Evolutionary conservation across 495 filamentous ascomycete species (phyloP), one percentile per base, ranked within the genome.

Genomic region (Aspergillus taichungensis): DNA sequence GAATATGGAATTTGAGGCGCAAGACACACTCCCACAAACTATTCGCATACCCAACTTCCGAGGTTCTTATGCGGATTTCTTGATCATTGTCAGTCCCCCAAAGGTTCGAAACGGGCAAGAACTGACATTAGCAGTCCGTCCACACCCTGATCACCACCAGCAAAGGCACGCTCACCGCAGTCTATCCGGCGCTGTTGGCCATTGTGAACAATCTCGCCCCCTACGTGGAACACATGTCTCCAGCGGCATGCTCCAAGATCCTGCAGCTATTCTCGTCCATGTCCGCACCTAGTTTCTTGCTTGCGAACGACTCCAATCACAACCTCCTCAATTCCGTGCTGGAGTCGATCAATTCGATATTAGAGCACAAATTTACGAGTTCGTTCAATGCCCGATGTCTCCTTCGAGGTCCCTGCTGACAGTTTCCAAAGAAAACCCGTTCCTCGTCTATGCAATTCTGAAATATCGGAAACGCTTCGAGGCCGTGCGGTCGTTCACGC

Each of bases 251-350:
- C 55, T 79, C 81, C 14, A 96, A 88, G 64, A 66, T 96, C 37
- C 69, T 96, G 37, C 88, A 97, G 50, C 72, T 97, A 6, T 97
- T 91, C 64, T 80, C 83, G 12, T 92, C 85, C 2, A 95, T 97
- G 88, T 95, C 92, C 6, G 85, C 92, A 1, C 94, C 94, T 1
- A 85, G 81, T 24, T 99, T 97, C 62, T 68, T 99, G n/a, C 68
- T 99, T 13, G 87, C 88, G 5, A 99, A 97, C 55, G 94, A 99
- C 47, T 87, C 77, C 10, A 99, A 99, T 47, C 87, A 99, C 47
- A 64, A 68, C 30, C 76, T 96, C 27, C 71, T 99, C 24, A 75
- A 78, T 13, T 89, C 90, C 0, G 64, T 99, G 30, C 72, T 99
- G 9, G 88, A 95, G 58, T 86, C 88, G 3, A 83, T 99, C 59